Base-by-base conservation (phyloP, 192 early-diverging fungal genomes). In the Coemansia umbellata region DNA sequence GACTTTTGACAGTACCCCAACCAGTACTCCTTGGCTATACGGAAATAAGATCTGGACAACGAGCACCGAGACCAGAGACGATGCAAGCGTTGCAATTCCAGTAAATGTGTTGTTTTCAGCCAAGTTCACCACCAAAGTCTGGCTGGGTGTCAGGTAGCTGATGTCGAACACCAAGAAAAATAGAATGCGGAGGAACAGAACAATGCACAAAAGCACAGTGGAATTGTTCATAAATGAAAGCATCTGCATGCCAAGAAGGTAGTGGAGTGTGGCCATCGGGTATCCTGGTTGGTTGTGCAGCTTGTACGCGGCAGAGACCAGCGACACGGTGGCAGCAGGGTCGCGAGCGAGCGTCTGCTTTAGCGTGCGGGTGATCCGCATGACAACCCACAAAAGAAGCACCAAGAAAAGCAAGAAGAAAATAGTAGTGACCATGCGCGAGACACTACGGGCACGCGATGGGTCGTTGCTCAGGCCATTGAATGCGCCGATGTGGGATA, bases 161-260 rank as follows among this genome's bases (percentile, higher is more conserved):
- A 69, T 69, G 37, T 76, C 73, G 33, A 69, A 76, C n/a, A 47
- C 43, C 26, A 69, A 28, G 54, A 64, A 65, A 6, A 69, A 47
- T 30, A 69, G 22, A 5, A 27, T 50, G 17, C 65, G 66, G 28
- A 58, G 44, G 15, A 69, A 35, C 48, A 76, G 42, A 14, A 65
- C 19, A 8, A 58, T 32, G 0, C 56, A 49, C 49, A 76, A 37
- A 17, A 60, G 11, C 0, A 24, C 19, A 4, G 52, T 66, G 0
- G 60, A n/a, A 27, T 57, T 37, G 36, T 56, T 44, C 58, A 69
- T 76, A 18, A 51, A 64, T 24, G 39, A 40, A 6, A 69, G 49
- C 50, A 47, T 56, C 45, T 76, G 73, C 44, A 69, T 49, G 5
- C 50, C 54, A 2, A 69, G 30, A 47, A 75, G 32, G 40, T 61